Conservation (phyloP, 352 stramenopile genomes). For the Pythium myriotylum region DNA sequence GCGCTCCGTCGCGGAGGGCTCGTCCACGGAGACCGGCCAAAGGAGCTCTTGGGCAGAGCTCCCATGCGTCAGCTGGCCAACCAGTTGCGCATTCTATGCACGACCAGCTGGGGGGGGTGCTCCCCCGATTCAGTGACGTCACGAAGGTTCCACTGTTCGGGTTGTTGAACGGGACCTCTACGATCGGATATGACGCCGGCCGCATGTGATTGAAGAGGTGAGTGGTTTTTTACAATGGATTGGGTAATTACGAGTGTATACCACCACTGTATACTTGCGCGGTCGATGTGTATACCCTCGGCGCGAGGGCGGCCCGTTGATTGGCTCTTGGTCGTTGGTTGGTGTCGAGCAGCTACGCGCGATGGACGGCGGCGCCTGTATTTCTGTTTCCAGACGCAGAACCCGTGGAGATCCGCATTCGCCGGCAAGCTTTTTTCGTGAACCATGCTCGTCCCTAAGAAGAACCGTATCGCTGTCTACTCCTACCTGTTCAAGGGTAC, state of each 20-base stretch:
- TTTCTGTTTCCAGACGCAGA: conserved; percentile 36
- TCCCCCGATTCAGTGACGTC: too few species aligned
- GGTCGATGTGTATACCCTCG: background rate
- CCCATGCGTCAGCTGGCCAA: conserved; percentile 9
- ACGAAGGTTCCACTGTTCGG: too few species aligned
- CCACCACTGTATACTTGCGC: conserved; percentile 8
- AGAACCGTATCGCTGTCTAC: conserved; percentile 99
- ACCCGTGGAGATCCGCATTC: conserved; percentile 88
- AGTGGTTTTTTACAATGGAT: too few species aligned
- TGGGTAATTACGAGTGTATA: conserved; percentile 30
- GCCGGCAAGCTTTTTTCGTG: conserved; percentile 88
- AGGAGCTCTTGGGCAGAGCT: conserved; percentile 4
- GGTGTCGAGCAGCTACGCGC: conserved; percentile 22
- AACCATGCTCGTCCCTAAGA: conserved; percentile 96
- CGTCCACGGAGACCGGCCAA: conserved; percentile 15
- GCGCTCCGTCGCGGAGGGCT: too few species aligned
- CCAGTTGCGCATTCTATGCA: conserved; percentile 12
- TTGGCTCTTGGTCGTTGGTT: conserved; percentile 38
- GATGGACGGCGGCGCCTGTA: conserved; percentile 17
- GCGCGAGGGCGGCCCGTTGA: conserved; percentile 7
- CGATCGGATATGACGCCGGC: too few species aligned
- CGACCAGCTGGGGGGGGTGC: background rate
- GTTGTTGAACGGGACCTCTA: too few species aligned
- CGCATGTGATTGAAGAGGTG: too few species aligned
- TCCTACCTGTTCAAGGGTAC: conserved; percentile 97